phyloP scores from a whole-genome alignment of 805 yeast species.

The Metschnikowia santaceciliae region DNA sequence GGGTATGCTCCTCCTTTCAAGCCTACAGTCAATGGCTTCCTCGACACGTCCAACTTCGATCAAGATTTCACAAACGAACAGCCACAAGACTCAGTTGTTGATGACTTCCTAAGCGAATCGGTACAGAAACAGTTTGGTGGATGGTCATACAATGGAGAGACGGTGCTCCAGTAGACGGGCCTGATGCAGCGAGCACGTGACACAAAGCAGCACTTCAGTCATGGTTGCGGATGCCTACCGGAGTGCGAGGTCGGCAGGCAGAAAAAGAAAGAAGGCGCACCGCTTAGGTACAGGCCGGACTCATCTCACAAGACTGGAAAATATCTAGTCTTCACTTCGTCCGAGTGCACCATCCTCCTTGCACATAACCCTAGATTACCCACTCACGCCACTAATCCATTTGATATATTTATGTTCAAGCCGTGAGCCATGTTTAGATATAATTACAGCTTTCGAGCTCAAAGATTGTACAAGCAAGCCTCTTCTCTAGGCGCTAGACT shows the following conservation, averaged over 20 bases:
- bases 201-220: not conserved
- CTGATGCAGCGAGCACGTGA: not conserved
- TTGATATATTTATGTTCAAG: not conserved
- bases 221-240: not conserved
- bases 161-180: slow-evolving; percentile 14
- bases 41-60: slow-evolving; percentile 92
- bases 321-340: not conserved
- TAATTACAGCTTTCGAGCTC: not conserved
- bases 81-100: slow-evolving; percentile 94
- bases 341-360: not conserved
- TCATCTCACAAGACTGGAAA: slow-evolving; percentile 6
- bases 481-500: not conserved
- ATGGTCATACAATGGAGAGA: slow-evolving; percentile 89
- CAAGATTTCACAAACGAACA: slow-evolving; percentile 86
- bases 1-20: slow-evolving; percentile 94
- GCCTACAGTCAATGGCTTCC: slow-evolving; percentile 80
- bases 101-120: slow-evolving; percentile 83
- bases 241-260: not conserved
- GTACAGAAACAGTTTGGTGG: slow-evolving; percentile 99
- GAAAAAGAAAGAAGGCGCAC: not conserved
- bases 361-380: not conserved
- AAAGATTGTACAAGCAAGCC: not conserved
- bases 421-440: not conserved
- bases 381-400: not conserved
- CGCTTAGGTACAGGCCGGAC: slow-evolving; percentile 1